Evolutionary conservation across 768 basidiomycete genomes (phyloP).

Genomic region (Tricholomella constricta): DNA sequence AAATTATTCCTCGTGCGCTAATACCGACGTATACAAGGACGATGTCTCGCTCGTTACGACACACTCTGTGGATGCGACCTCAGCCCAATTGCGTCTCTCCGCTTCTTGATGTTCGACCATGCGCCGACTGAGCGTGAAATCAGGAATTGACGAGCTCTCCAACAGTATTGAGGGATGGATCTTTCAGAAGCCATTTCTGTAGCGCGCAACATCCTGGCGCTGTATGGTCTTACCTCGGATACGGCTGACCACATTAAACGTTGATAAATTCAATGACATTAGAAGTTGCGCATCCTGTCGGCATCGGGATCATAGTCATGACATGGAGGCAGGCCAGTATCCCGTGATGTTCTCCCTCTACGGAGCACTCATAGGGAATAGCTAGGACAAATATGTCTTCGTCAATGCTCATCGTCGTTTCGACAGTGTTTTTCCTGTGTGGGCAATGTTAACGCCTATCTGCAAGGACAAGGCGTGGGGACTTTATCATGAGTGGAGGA

Average conservation of each 20-base stretch:
- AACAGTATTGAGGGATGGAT: background rate
- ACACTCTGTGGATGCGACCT: background rate
- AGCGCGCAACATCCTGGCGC: too few relatives aligned
- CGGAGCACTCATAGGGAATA: too few relatives aligned
- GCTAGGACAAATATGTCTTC: too few relatives aligned
- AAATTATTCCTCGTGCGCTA: background rate
- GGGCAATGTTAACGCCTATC: too few relatives aligned
- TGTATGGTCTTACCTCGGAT: too few relatives aligned
- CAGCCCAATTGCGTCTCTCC: background rate
- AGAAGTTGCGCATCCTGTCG: background rate
- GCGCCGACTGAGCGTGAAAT: background rate
- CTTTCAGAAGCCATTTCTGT: too few relatives aligned
- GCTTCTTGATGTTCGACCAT: background rate
- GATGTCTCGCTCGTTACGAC: background rate
- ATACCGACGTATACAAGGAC: background rate
- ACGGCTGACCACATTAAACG: background rate
- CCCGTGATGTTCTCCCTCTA: too few relatives aligned
- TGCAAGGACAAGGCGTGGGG: background rate
- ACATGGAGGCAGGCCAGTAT: background rate
- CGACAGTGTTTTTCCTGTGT: too few relatives aligned
- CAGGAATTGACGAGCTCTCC: background rate
- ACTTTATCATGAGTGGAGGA: conserved; percentile 1
- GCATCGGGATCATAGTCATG: background rate
- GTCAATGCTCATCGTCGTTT: too few relatives aligned
- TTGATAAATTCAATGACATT: background rate